Conservation (phyloP, 2,329 filamentous ascomycete species). For the Beauveria brongniartii region DNA sequence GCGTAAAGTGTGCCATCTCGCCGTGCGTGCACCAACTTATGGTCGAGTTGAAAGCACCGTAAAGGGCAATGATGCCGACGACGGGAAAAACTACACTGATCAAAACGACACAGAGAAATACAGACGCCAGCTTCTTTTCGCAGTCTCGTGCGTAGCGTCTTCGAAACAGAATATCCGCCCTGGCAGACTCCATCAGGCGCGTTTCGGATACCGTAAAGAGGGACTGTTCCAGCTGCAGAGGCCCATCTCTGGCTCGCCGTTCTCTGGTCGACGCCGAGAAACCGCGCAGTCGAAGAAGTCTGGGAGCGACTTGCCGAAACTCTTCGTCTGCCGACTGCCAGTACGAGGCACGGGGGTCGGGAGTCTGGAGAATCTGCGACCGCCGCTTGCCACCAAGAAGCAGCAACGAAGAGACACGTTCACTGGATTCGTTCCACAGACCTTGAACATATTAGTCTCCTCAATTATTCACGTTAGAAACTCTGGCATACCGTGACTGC, state of each 20-base stretch:
- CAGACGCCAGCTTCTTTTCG: conserved; percentile 23
- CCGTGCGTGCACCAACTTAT: conserved; percentile 43
- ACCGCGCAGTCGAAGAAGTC: conserved; percentile 17
- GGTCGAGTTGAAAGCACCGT: conserved; percentile 35
- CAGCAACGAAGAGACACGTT: conserved; percentile 2
- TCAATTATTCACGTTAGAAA: not conserved
- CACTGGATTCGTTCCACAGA: not conserved
- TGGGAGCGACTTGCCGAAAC: conserved; percentile 12
- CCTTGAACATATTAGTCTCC: not conserved
- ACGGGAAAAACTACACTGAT: conserved; percentile 39
- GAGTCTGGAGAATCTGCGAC: conserved; percentile 1
- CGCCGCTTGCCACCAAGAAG: conserved; percentile 3
- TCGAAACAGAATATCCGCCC: conserved; percentile 23
- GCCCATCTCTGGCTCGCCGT: conserved; percentile 6
- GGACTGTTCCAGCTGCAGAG: conserved; percentile 13
- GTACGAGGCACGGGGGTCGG: conserved; percentile 1
- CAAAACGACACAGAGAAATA: conserved; percentile 31
- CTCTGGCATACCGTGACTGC: not conserved
- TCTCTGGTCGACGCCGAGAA: conserved; percentile 19
- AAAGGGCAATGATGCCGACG: conserved; percentile 35
- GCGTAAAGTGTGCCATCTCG: conserved; percentile 31
- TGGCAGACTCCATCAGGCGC: conserved; percentile 24
- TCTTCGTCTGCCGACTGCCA: conserved; percentile 7
- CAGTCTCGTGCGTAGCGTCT: conserved; percentile 20
- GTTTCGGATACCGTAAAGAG: conserved; percentile 23